Evolutionary conservation across 1,284 basidiomycete species (phyloP).

Genomic region (Hymenochaete sp.): DNA sequence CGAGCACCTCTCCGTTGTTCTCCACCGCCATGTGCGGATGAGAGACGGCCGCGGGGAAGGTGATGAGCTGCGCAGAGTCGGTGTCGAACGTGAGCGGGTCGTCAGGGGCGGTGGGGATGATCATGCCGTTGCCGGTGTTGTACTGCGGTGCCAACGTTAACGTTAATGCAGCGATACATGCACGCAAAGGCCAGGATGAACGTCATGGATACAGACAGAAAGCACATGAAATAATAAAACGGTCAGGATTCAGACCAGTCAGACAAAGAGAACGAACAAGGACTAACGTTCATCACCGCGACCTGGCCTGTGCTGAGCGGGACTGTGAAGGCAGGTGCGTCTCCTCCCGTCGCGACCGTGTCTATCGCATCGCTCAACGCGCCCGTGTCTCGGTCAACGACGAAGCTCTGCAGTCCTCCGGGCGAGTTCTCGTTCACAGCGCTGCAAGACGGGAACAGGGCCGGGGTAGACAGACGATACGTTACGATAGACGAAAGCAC

Average conservation of each 20-base stretch:
- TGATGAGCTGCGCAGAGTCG: conserved; percentile 34
- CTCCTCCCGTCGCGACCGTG: conserved; percentile 42
- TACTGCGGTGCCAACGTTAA: too few species aligned
- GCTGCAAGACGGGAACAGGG: conserved; percentile 33
- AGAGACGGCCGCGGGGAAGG: conserved; percentile 44
- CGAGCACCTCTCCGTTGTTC: conserved; percentile 43
- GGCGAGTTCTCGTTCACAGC: conserved; percentile 43
- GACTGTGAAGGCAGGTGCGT: conserved; percentile 40
- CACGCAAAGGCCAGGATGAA: too few species aligned
- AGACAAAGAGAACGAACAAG: neutral
- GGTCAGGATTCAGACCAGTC: neutral
- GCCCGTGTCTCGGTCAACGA: conserved; percentile 37
- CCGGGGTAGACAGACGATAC: too few species aligned
- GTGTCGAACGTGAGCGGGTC: conserved; percentile 35
- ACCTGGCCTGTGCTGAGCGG: conserved; percentile 48
- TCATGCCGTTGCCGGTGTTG: conserved; percentile 43
- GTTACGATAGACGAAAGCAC: too few species aligned
- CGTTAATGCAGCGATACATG: too few species aligned
- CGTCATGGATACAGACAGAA: too few species aligned
- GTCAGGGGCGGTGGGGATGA: conserved; percentile 38
- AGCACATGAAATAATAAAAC: too few species aligned
- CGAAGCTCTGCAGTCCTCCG: conserved; percentile 50
- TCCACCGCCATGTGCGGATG: conserved; percentile 59
- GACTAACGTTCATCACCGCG: conserved; percentile 46
- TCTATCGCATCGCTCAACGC: conserved; percentile 38